These are phyloP conservation scores for Phytopythium chamaehyphon DNA, from an alignment of 352 stramenopile genomes.

Conservation along the genomic window DNA sequence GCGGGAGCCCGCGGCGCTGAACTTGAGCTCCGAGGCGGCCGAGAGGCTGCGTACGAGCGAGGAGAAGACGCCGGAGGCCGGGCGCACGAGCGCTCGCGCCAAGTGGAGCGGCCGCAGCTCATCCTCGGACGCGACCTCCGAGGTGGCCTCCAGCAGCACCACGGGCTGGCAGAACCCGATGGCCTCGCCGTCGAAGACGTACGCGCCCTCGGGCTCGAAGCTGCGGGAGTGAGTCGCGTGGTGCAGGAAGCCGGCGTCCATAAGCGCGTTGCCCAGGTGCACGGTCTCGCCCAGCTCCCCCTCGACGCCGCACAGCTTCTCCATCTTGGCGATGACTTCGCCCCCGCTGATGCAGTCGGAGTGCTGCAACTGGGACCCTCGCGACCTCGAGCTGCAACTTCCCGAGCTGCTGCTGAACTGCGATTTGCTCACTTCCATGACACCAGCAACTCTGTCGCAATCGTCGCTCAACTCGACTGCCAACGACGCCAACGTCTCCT, in stretches of 20 bases:
- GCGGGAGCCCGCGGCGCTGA: background rate
- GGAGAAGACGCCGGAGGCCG: background rate
- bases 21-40: background rate
- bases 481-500: slow-evolving; percentile 48
- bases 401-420: background rate
- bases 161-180: slow-evolving; percentile 37
- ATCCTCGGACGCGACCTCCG: background rate
- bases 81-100: background rate
- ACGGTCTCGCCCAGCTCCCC: slow-evolving; percentile 22
- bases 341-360: slow-evolving; percentile 29
- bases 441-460: slow-evolving; percentile 9
- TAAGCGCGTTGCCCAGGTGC: slow-evolving; percentile 46
- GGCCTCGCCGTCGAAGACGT: slow-evolving; percentile 52
- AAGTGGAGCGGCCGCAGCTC: background rate
- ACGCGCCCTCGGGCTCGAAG: slow-evolving; percentile 32
- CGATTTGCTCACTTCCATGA: background rate
- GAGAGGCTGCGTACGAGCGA: background rate
- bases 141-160: slow-evolving; percentile 28
- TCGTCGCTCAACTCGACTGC: slow-evolving; percentile 43
- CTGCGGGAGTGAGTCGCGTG: slow-evolving; percentile 33
- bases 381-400: too few species aligned
- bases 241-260: slow-evolving; percentile 60
- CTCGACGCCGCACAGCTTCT: slow-evolving; percentile 23
- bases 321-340: slow-evolving; percentile 28
- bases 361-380: background rate